phyloP scores from a whole-genome alignment of 75 land plant genomes.

The Pseudotsuga menziesii region DNA sequence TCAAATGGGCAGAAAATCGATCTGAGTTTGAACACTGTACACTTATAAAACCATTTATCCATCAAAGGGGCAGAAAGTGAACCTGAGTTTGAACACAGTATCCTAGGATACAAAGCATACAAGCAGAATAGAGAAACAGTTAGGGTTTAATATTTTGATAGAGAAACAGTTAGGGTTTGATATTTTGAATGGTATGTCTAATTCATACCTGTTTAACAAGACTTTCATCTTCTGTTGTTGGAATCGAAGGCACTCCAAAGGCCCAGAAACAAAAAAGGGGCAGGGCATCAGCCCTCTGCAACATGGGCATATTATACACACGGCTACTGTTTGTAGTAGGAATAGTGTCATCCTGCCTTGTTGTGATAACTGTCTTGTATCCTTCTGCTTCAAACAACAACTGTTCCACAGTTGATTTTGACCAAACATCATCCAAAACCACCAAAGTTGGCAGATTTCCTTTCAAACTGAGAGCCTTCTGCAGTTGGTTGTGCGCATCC shows the following conservation, averaged over 20 bases:
- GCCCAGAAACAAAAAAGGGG: conserved; percentile 43
- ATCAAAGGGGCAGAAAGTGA: too few species aligned
- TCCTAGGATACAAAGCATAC: too few species aligned
- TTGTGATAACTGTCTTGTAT: conserved; percentile 41
- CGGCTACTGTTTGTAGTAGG: neutral
- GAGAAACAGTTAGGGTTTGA: too few species aligned
- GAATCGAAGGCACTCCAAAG: conserved; percentile 34
- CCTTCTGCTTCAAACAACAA: conserved; percentile 29
- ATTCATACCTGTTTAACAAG: conserved; percentile 46
- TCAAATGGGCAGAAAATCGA: too few species aligned
- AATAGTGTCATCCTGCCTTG: conserved; percentile 16
- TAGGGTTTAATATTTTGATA: too few species aligned
- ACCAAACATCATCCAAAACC: conserved; percentile 60
- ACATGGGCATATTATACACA: conserved; percentile 31
- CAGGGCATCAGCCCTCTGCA: conserved; percentile 41
- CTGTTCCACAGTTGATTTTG: conserved; percentile 27
- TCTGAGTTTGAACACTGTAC: too few species aligned
- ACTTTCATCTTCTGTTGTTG: conserved; percentile 20
- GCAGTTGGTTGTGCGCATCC: conserved; percentile 6
- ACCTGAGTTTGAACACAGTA: too few species aligned
- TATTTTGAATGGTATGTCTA: neutral
- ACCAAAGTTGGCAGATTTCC: conserved; percentile 10
- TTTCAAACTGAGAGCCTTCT: neutral
- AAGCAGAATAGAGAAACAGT: too few species aligned
- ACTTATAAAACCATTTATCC: too few species aligned